phyloP scores from a whole-genome alignment of 805 yeast genomes.

The Candida nitratophila region DNA sequence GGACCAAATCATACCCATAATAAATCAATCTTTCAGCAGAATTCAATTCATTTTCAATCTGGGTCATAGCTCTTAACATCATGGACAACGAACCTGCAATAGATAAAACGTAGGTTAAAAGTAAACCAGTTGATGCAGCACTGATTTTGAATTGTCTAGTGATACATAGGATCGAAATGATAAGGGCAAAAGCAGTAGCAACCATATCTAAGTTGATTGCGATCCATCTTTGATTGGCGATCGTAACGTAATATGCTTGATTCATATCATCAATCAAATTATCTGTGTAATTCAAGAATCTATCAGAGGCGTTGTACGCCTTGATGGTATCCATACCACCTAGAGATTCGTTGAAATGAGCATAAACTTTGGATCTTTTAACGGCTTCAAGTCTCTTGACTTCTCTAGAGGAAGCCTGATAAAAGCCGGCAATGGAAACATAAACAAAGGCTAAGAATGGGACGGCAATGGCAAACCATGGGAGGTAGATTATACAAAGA shows the following conservation, averaged over 20 bases:
- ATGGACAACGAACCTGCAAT: slow-evolving; percentile 51
- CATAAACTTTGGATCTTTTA: slow-evolving; percentile 62
- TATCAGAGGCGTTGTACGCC: slow-evolving; percentile 39
- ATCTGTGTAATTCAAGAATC: slow-evolving; percentile 44
- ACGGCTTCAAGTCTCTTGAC: slow-evolving; percentile 70
- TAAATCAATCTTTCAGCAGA: slow-evolving; percentile 66
- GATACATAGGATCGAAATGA: slow-evolving; percentile 54
- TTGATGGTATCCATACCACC: slow-evolving; percentile 62
- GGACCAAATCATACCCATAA: slow-evolving; percentile 56
- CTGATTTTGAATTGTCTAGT: slow-evolving; percentile 51
- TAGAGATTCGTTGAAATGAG: slow-evolving; percentile 64
- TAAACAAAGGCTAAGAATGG: slow-evolving; percentile 44
- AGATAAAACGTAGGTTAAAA: slow-evolving; percentile 53
- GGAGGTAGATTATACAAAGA: slow-evolving; percentile 61
- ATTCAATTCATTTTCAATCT: slow-evolving; percentile 71
- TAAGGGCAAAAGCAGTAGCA: slow-evolving; percentile 42
- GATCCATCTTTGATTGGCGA: slow-evolving; percentile 71
- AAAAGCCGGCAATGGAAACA: slow-evolving; percentile 41
- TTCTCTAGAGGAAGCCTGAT: slow-evolving; percentile 69
- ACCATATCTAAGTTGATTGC: slow-evolving; percentile 52
- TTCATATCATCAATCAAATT: slow-evolving; percentile 50
- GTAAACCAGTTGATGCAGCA: slow-evolving; percentile 64
- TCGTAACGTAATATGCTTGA: slow-evolving; percentile 56
- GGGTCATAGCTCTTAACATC: slow-evolving; percentile 59
- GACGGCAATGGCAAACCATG: slow-evolving; percentile 65